Base-by-base conservation (phyloP, 2,329 filamentous ascomycete species). In the Myriosclerotinia duriaeana region DNA sequence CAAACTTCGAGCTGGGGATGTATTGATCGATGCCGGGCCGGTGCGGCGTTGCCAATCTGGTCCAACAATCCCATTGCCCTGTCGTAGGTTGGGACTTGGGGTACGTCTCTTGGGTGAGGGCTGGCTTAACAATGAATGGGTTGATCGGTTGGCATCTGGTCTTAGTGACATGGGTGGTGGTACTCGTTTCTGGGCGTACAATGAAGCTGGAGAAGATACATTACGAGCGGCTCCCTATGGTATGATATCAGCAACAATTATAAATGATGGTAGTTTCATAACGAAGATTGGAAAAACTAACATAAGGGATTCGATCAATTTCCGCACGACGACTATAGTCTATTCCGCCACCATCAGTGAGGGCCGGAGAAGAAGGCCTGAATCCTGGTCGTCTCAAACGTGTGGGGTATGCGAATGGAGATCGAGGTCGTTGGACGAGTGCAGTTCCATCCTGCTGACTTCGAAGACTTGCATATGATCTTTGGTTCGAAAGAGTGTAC, bases 401-500 rank as follows among this genome's bases (percentile, higher is more conserved):
- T 55, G 84, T 82, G 36, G 85, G 84, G 67, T 87, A 87, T 30
- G 83, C 83, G 68, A 84, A 87, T 1, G 85, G 85, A 30, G 85
- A 87, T 40, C 84, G 80, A 58, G 84, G 83, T n/a, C 84, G 79
- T 70, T 84, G 83, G 61, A 82, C 71, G 40, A 77, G 74, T 14
- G 54, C 66, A 36, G 55, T 15, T 54, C 74, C 74, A 58, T 82
- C 82, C 26, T 77, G 76, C 42, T 81, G 80, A 67, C 81, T 84
- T 68, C 82, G 79, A 53, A 84, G 74, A 36, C 81, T 84, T 6
- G 78, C 77, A 53, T 78, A 81, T 7, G 83, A 83, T 69, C 78
- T 80, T 65, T 81, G 79, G 36, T 81, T 81, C 12, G 80, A 79
- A n/a, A 83, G 73, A 15, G 78, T 77, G 59, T 74, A 74, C 26